Percentiles rank a stretch among this genome's conserved stretches.
phyloP scores from a whole-genome alignment of 2,329 filamentous ascomycete species.

The Sporothrix brunneoviolacea region DNA sequence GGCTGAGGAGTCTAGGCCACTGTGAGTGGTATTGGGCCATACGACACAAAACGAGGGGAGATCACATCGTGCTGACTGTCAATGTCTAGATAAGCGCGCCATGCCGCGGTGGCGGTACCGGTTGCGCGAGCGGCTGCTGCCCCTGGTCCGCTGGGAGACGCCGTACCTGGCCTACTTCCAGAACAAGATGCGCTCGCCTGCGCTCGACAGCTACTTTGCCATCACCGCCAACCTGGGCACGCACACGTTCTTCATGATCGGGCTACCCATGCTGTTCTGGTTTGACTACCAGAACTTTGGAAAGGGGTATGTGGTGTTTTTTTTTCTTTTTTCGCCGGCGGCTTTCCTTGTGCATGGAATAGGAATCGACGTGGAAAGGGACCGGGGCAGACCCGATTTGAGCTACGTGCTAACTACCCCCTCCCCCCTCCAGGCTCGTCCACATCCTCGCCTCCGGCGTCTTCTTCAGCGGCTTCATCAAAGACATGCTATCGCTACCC shows the following conservation, averaged over 20 bases:
- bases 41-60: no score
- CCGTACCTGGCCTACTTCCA: slow-evolving; percentile 88
- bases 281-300: slow-evolving; percentile 80
- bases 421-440: slow-evolving; percentile 49
- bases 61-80: background rate
- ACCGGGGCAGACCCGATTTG: no score
- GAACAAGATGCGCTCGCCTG: slow-evolving; percentile 68
- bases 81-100: slow-evolving; percentile 62
- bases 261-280: slow-evolving; percentile 93
- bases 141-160: slow-evolving; percentile 88
- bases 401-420: background rate
- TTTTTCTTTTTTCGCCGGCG: background rate
- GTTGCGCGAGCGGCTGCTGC: slow-evolving; percentile 73
- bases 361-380: background rate
- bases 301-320: slow-evolving; percentile 61
- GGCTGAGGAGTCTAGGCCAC: slow-evolving; percentile 72
- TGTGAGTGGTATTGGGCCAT: slow-evolving; percentile 49
- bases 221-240: slow-evolving; percentile 94
- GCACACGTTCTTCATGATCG: slow-evolving; percentile 98
- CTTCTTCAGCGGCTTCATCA: slow-evolving; percentile 86
- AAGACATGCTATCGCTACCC: slow-evolving; percentile 88
- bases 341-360: no score
- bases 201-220: slow-evolving; percentile 93
- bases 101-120: slow-evolving; percentile 85
- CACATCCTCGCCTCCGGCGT: slow-evolving; percentile 73